These are phyloP conservation scores for Gymnopilus dilepis DNA, from an alignment of 768 basidiomycete species.

Conservation along the genomic window DNA sequence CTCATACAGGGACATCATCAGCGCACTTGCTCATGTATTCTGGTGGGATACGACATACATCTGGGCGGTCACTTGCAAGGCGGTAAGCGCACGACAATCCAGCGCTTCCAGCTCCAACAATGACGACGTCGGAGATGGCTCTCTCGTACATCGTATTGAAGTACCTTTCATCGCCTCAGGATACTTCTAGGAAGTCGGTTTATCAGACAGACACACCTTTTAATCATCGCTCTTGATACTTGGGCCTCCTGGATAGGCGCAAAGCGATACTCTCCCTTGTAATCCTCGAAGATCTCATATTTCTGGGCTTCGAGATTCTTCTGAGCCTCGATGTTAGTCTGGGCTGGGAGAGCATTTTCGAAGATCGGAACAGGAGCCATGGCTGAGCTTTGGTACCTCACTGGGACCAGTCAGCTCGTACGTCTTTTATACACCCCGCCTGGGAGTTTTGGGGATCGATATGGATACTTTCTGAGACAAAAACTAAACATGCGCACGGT, in stretches of 20 bases:
- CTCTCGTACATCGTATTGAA: conserved; percentile 76
- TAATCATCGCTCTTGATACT: conserved; percentile 79
- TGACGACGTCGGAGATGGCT: conserved; percentile 77
- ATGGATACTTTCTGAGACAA: conserved; percentile 14
- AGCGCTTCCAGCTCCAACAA: conserved; percentile 74
- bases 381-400: not conserved
- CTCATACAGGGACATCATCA: not conserved
- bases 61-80: conserved; percentile 68
- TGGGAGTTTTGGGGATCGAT: conserved; percentile 16
- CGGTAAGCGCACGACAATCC: conserved; percentile 79
- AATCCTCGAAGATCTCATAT: conserved; percentile 54
- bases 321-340: not conserved
- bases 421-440: conserved; percentile 14
- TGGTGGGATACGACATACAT: conserved; percentile 42
- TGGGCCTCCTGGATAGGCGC: conserved; percentile 79
- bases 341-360: conserved; percentile 9
- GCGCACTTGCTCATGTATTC: not conserved
- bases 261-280: conserved; percentile 68
- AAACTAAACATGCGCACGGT: conserved; percentile 4
- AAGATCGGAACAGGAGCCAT: conserved; percentile 35
- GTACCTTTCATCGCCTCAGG: conserved; percentile 50
- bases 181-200: not conserved
- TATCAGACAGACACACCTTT: conserved; percentile 46
- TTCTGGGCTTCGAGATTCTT: conserved; percentile 26
- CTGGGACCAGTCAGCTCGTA: not conserved